Conservation (phyloP, 805 yeast genomes). For the Saturnispora serradocipensis region DNA sequence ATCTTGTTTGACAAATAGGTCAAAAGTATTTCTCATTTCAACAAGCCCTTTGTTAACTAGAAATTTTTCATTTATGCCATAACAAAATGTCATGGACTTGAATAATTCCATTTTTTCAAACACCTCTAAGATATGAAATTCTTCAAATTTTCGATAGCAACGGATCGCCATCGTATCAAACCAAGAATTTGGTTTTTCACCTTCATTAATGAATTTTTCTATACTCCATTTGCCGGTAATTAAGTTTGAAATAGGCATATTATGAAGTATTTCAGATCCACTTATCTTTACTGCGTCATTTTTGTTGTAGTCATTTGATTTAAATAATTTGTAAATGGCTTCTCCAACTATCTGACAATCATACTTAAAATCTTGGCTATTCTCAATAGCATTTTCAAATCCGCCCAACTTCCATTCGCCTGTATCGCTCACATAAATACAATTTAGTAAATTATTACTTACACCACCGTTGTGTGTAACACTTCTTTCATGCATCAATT, state of each 20-base stretch:
- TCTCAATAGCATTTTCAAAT: conserved; percentile 54
- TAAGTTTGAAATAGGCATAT: conserved; percentile 3
- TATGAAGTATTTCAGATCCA: background rate
- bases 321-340: conserved; percentile 2
- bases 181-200: conserved; percentile 19
- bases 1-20: conserved; percentile 16
- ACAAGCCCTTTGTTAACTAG: conserved; percentile 62
- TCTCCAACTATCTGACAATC: conserved; percentile 1
- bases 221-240: conserved; percentile 17
- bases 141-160: conserved; percentile 45
- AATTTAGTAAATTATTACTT: conserved; percentile 28
- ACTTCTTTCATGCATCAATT: conserved; percentile 49
- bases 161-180: conserved; percentile 41
- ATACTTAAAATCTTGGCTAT: conserved; percentile 20
- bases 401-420: conserved; percentile 88
- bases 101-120: conserved; percentile 44
- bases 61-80: conserved; percentile 39
- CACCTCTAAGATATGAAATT: conserved; percentile 43
- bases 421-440: conserved; percentile 52
- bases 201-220: conserved; percentile 28
- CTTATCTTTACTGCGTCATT: background rate
- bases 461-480: conserved; percentile 58
- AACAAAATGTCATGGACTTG: conserved; percentile 29
- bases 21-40: conserved; percentile 44
- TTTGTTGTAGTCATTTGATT: background rate